Evolutionary conservation across 495 filamentous ascomycete species (phyloP).

Genomic region (Schizothecium vesticola): DNA sequence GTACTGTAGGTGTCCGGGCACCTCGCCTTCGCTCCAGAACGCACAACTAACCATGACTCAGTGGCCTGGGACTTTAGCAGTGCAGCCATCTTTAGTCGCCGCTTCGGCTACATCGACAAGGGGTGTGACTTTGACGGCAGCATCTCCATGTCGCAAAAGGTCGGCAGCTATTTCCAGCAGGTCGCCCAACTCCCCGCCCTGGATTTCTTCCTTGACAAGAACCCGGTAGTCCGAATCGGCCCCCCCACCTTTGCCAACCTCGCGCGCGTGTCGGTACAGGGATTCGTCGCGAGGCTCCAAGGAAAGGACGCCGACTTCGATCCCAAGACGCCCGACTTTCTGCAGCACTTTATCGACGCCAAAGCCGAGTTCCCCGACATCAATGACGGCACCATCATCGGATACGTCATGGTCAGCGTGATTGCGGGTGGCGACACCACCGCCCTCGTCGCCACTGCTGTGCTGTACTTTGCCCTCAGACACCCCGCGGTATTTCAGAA

Average conservation of each 20-base stretch:
- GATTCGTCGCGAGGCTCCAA: slow-evolving; percentile 10
- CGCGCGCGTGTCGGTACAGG: slow-evolving; percentile 11
- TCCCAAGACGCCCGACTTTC: slow-evolving; percentile 19
- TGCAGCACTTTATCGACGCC: slow-evolving; percentile 26
- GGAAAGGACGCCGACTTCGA: slow-evolving; percentile 16
- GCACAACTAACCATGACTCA: neutral
- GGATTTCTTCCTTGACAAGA: slow-evolving; percentile 45
- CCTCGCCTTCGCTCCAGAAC: neutral
- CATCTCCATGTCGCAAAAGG: slow-evolving; percentile 9
- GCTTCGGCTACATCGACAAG: slow-evolving; percentile 32
- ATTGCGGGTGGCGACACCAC: slow-evolving; percentile 42
- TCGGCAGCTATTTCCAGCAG: slow-evolving; percentile 38
- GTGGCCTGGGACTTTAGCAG: slow-evolving; percentile 30
- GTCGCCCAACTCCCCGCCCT: slow-evolving; percentile 44
- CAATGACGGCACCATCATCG: slow-evolving; percentile 16
- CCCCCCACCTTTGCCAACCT: slow-evolving; percentile 22
- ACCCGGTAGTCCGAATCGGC: slow-evolving; percentile 34
- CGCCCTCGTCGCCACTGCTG: slow-evolving; percentile 28
- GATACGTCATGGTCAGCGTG: slow-evolving; percentile 32
- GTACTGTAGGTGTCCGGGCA: slow-evolving; percentile 17
- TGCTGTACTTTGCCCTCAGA: slow-evolving; percentile 30
- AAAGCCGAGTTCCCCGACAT: slow-evolving; percentile 21
- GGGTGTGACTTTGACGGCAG: slow-evolving; percentile 13
- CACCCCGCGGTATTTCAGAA: slow-evolving; percentile 23
- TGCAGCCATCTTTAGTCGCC: slow-evolving; percentile 29